These are phyloP conservation scores for Penicillium flavigenum DNA, from an alignment of 495 filamentous ascomycete genomes.

Conservation along the genomic window DNA sequence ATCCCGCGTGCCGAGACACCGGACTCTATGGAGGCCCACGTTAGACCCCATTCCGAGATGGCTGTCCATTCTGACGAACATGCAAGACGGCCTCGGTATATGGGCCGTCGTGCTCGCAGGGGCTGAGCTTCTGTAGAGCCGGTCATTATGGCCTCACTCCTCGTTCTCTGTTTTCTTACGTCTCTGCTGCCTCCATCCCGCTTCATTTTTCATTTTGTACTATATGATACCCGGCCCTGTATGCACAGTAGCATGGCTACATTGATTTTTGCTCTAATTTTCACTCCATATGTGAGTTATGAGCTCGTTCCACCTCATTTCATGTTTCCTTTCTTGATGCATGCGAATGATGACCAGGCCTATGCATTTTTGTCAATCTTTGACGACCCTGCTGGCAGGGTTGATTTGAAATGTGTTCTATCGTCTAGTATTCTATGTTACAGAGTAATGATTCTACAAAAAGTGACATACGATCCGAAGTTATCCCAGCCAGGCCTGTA, in stretches of 20 bases:
- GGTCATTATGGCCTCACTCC: not conserved
- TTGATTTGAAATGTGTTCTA: not conserved
- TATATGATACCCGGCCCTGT: constrained; percentile 19
- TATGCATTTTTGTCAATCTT: not conserved
- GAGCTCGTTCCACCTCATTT: not conserved
- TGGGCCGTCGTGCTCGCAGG: constrained; percentile 39
- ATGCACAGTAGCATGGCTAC: not conserved
- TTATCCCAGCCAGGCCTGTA: too few species aligned
- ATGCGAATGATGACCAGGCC: not conserved
- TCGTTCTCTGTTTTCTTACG: not conserved
- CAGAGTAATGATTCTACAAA: too few species aligned
- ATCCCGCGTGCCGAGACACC: constrained; percentile 14
- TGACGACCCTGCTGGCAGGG: not conserved
- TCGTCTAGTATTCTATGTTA: not conserved
- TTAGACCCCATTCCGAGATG: constrained; percentile 21
- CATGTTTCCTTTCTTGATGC: not conserved
- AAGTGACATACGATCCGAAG: too few species aligned
- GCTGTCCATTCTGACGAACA: constrained; percentile 22
- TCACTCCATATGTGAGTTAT: not conserved
- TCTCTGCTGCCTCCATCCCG: not conserved
- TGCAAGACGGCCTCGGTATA: constrained; percentile 38
- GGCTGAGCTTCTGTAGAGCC: constrained; percentile 9
- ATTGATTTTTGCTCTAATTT: not conserved
- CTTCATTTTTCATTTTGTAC: not conserved
- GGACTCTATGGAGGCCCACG: constrained; percentile 20